Conservation (phyloP, 495 filamentous ascomycete genomes). For the Daldinia caldariorum region DNA sequence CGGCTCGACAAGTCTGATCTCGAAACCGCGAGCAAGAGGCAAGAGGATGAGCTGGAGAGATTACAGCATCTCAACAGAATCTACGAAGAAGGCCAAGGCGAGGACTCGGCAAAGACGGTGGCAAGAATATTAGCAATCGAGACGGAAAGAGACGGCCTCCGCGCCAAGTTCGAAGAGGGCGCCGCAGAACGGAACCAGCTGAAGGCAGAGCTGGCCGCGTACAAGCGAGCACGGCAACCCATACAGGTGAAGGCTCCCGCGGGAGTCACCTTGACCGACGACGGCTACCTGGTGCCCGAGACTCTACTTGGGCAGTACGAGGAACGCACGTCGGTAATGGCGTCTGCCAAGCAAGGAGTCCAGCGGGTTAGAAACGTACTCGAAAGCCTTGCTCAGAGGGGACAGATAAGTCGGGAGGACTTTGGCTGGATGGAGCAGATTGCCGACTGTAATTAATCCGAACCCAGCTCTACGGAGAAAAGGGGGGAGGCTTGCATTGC, state of each 20-base stretch:
- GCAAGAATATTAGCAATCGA: slow-evolving; percentile 18
- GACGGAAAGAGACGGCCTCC: slow-evolving; percentile 15
- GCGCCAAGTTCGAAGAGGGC: slow-evolving; percentile 10
- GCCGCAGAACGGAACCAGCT: slow-evolving; percentile 8
- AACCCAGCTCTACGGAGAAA: neutral
- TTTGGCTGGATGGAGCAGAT: slow-evolving; percentile 27
- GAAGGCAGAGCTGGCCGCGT: neutral
- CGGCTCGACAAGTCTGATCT: slow-evolving; percentile 20
- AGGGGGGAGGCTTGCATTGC: neutral
- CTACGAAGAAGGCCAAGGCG: slow-evolving; percentile 36
- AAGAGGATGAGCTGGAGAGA: slow-evolving; percentile 24
- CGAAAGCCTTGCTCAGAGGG: slow-evolving; percentile 51
- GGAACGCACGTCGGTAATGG: slow-evolving; percentile 12
- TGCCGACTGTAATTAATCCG: slow-evolving; percentile 5
- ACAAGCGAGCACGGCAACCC: slow-evolving; percentile 3
- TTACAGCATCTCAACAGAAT: slow-evolving; percentile 38
- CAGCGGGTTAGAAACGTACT: slow-evolving; percentile 49
- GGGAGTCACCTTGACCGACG: neutral
- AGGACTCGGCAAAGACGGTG: slow-evolving; percentile 1
- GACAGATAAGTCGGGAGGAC: slow-evolving; percentile 18
- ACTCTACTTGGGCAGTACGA: slow-evolving; percentile 2
- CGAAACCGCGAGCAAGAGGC: slow-evolving; percentile 14
- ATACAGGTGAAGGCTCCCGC: neutral
- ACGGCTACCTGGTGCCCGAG: slow-evolving; percentile 4
- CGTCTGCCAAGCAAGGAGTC: slow-evolving; percentile 14